Evolutionary conservation across 2,329 filamentous ascomycete genomes (phyloP), one percentile per base, ranked within the genome.

Genomic region (Fusarium anguioides): DNA sequence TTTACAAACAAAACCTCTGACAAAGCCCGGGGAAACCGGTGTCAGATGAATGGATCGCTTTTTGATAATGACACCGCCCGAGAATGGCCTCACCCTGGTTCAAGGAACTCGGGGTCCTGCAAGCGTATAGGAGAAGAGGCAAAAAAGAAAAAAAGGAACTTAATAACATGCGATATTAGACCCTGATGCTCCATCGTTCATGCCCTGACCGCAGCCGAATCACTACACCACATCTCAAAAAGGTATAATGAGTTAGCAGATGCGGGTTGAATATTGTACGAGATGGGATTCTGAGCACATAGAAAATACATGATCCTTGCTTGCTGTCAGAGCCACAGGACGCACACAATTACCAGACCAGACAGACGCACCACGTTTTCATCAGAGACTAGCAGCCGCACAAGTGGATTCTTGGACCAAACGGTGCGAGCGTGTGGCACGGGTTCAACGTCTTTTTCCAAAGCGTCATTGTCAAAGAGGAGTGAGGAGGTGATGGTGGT

Each of bases 381-480:
- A 57, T 52, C 51, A 29, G 41, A 45, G 42, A 57, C 50, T 58
- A 49, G 46, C 31, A 62, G 59, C 59, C 48, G 57, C 51, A 65
- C 52, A 33, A 63, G 66, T 69, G 65, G 66, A 36, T 50, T 68
- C 45, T 24, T n/a, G 24, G 27, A 45, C 20, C 50, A 55, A 65
- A 52, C 50, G 50, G 49, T 31, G 56, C 56, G 46, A 63, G 58
- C 46, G 24, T 65, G 58, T 56, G 66, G 57, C 57, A 56, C 66
- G 41, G 66, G 33, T 67, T 66, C 66, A 69, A 69, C 66, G 61
- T 63, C 60, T 68, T 68, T 61, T 64, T 47, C 41, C 21, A 27
- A 50, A 52, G 33, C 37, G 42, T 20, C 17, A 46, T 24, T 42
- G 40, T 35, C 11, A 21, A 41, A 31, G 15, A 50, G 33, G 40